Percentiles rank a stretch among this genome's conserved stretches.
Evolutionary conservation across 768 basidiomycete species (phyloP).

Genomic region (Lentinula sp.): DNA sequence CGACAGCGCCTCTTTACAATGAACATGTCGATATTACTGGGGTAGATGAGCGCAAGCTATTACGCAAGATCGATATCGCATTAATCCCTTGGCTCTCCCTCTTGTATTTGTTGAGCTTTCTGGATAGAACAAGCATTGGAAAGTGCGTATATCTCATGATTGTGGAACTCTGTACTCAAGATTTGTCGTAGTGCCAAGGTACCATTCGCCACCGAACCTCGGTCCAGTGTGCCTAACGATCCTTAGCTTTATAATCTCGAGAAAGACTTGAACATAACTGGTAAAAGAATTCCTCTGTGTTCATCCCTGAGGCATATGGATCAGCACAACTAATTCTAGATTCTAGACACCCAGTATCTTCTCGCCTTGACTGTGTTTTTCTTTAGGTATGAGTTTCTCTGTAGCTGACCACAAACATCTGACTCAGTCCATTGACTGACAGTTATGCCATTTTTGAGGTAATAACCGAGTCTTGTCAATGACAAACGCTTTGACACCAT

Average conservation of each 20-base stretch:
- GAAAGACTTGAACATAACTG: constrained; percentile 30
- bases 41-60: constrained; percentile 62
- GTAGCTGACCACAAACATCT: no score
- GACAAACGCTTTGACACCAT: neutral
- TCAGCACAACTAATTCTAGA: constrained; percentile 10
- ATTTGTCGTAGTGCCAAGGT: constrained; percentile 38
- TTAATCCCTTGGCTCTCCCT: constrained; percentile 70
- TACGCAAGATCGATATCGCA: constrained; percentile 65
- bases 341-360: constrained; percentile 62
- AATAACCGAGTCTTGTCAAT: neutral
- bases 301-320: neutral
- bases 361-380: constrained; percentile 59
- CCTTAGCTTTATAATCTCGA: constrained; percentile 60
- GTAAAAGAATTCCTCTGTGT: neutral
- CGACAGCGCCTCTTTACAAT: constrained; percentile 27
- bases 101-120: constrained; percentile 70
- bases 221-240: neutral
- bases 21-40: constrained; percentile 51
- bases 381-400: constrained; percentile 26
- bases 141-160: constrained; percentile 18
- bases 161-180: constrained; percentile 17
- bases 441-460: constrained; percentile 71
- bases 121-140: constrained; percentile 52
- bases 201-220: neutral
- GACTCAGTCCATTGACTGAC: neutral